Evolutionary conservation across 257 asterid species (phyloP).

Genomic region (Nicotiana noctiflora): DNA sequence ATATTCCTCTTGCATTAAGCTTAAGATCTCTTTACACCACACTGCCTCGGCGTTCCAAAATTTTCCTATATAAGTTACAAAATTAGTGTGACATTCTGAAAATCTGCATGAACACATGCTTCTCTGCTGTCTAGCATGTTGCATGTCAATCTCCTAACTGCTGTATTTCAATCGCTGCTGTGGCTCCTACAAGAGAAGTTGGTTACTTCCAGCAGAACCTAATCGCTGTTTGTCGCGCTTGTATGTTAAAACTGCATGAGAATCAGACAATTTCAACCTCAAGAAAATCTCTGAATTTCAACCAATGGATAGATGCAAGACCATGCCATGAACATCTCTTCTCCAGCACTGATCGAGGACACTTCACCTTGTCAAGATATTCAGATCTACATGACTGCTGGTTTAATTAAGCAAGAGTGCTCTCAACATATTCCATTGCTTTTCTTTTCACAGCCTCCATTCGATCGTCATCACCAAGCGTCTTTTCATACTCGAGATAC

Average conservation of each 20-base stretch:
- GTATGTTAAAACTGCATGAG: not conserved
- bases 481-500: constrained; percentile 71
- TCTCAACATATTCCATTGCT: constrained; percentile 78
- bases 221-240: not conserved
- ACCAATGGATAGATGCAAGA: not conserved
- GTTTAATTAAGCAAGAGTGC: constrained; percentile 31
- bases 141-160: not conserved
- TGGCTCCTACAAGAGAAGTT: not conserved
- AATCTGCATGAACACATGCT: not conserved
- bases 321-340: not conserved
- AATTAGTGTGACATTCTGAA: not conserved
- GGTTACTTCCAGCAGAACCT: not conserved
- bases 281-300: not conserved
- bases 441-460: constrained; percentile 55
- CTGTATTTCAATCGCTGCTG: not conserved
- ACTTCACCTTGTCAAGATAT: not conserved
- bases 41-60: not conserved
- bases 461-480: constrained; percentile 59
- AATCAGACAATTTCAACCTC: not conserved
- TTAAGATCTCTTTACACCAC: not conserved
- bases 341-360: not conserved
- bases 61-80: not conserved
- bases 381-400: not conserved
- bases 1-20: not conserved
- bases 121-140: not conserved